A percentile compares a stretch with the other conserved stretches of the same genome.
Evolutionary conservation across 306 rosid species (phyloP).

Genomic region (Glycine tomentella): DNA sequence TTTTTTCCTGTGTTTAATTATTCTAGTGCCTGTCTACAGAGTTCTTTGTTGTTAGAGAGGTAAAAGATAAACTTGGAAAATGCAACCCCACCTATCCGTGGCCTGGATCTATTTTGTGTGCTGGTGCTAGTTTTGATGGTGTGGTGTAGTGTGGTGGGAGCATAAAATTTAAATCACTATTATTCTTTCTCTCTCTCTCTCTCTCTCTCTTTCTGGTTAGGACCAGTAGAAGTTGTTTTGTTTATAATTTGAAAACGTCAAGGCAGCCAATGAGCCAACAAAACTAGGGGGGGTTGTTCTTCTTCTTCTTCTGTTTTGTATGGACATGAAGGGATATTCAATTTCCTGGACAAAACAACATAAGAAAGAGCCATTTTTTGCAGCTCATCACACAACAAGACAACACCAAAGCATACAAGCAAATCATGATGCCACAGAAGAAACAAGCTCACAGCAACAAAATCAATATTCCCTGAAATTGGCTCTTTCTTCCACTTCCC

Average conservation of each 20-base stretch:
- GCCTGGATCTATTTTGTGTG: slow-evolving; percentile 52
- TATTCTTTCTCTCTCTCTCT: slow-evolving; percentile 2
- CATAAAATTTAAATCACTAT: slow-evolving; percentile 51
- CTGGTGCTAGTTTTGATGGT: slow-evolving; percentile 52
- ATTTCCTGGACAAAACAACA: slow-evolving; percentile 60
- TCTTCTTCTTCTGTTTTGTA: slow-evolving; percentile 65
- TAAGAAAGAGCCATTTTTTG: slow-evolving; percentile 55
- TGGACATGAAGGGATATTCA: slow-evolving; percentile 71
- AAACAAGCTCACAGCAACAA: slow-evolving; percentile 43
- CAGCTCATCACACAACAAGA: slow-evolving; percentile 64
- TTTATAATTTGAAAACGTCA: slow-evolving; percentile 62
- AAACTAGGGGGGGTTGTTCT: slow-evolving; percentile 9
- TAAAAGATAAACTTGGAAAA: slow-evolving; percentile 49
- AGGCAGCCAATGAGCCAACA: slow-evolving; percentile 31
- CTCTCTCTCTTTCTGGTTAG: slow-evolving; percentile 19
- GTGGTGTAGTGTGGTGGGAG: slow-evolving; percentile 51
- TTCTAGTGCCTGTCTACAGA: slow-evolving; percentile 30
- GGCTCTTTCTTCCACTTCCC: slow-evolving; percentile 52
- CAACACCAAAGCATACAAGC: slow-evolving; percentile 74
- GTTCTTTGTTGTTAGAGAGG: slow-evolving; percentile 32
- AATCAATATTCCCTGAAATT: slow-evolving; percentile 55
- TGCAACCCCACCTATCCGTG: slow-evolving; percentile 56
- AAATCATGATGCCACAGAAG: slow-evolving; percentile 56
- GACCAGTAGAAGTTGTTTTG: slow-evolving; percentile 41
- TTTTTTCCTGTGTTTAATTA: not conserved